Percentiles rank a stretch among this genome's conserved stretches.
phyloP scores from a whole-genome alignment of 2,329 filamentous ascomycete genomes.

The Calycina marina region DNA sequence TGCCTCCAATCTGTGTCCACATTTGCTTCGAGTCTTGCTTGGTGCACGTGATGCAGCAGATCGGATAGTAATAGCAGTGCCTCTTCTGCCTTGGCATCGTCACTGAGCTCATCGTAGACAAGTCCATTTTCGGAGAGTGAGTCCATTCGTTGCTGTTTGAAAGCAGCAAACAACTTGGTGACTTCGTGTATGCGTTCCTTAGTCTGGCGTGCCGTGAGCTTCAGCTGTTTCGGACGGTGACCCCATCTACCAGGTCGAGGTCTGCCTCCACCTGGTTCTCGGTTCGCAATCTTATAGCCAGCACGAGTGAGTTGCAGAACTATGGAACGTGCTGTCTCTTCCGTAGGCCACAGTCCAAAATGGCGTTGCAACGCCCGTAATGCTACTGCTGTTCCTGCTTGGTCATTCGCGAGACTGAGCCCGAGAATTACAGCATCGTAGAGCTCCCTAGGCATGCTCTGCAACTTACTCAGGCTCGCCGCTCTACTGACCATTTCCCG shows the following conservation, averaged over 20 bases:
- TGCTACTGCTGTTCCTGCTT: constrained; percentile 33
- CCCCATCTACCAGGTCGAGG: neutral
- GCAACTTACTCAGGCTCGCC: constrained; percentile 20
- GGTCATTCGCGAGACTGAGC: constrained; percentile 34
- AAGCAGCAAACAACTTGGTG: constrained; percentile 27
- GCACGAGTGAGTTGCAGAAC: constrained; percentile 32
- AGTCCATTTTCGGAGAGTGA: constrained; percentile 16
- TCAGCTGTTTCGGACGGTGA: constrained; percentile 23
- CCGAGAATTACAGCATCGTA: constrained; percentile 36
- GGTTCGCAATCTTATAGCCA: neutral
- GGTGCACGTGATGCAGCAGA: constrained; percentile 16
- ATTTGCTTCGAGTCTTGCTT: neutral
- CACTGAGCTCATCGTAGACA: constrained; percentile 15
- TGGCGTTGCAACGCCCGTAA: constrained; percentile 28
- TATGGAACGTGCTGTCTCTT: constrained; percentile 31
- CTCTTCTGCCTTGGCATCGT: constrained; percentile 19
- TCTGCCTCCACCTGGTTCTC: neutral
- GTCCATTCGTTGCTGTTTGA: constrained; percentile 22
- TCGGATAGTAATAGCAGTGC: constrained; percentile 16
- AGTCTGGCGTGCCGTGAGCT: constrained; percentile 23
- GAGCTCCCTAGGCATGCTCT: constrained; percentile 30
- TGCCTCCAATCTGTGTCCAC: neutral
- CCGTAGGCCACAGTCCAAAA: constrained; percentile 31
- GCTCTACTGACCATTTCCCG: constrained; percentile 28
- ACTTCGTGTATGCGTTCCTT: constrained; percentile 30